Conservation (phyloP, 202 grass and related monocot genomes). For the Alloteropsis angusta region DNA sequence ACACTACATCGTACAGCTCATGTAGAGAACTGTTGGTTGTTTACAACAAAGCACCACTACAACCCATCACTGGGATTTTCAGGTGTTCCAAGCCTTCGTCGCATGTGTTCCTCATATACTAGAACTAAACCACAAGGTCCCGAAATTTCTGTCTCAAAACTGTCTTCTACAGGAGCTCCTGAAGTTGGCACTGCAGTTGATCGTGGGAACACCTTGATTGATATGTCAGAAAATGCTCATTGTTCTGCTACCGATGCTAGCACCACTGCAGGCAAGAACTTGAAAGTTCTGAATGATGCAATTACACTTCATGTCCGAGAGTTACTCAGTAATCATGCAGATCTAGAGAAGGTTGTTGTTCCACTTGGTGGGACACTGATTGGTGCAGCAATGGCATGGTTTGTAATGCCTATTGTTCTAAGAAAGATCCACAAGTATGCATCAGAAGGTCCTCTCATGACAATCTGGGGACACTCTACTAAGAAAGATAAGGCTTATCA, state of each 20-base stretch:
- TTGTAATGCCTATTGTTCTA: constrained; percentile 56
- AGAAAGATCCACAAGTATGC: constrained; percentile 52
- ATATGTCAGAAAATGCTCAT: constrained; percentile 17
- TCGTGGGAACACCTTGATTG: constrained; percentile 19
- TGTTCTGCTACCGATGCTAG: constrained; percentile 20
- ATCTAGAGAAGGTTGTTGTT: constrained; percentile 45
- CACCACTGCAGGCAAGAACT: constrained; percentile 1
- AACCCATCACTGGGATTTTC: constrained; percentile 6
- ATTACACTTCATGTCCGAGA: constrained; percentile 23
- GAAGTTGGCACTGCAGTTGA: constrained; percentile 10
- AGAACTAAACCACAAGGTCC: constrained; percentile 6
- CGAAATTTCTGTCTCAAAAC: neutral
- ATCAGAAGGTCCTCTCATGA: constrained; percentile 29
- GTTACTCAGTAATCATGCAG: constrained; percentile 30
- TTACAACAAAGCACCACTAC: neutral
- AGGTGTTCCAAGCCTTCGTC: neutral
- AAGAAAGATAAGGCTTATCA: constrained; percentile 36
- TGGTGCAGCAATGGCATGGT: constrained; percentile 50
- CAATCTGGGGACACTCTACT: constrained; percentile 19
- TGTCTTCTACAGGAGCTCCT: constrained; percentile 1
- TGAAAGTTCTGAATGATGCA: constrained; percentile 29
- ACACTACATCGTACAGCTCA: neutral
- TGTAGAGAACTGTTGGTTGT: neutral
- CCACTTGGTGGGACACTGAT: constrained; percentile 40
- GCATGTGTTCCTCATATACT: constrained; percentile 34